phyloP scores from a whole-genome alignment of 257 asterid species.

The Verbascum thapsus region DNA sequence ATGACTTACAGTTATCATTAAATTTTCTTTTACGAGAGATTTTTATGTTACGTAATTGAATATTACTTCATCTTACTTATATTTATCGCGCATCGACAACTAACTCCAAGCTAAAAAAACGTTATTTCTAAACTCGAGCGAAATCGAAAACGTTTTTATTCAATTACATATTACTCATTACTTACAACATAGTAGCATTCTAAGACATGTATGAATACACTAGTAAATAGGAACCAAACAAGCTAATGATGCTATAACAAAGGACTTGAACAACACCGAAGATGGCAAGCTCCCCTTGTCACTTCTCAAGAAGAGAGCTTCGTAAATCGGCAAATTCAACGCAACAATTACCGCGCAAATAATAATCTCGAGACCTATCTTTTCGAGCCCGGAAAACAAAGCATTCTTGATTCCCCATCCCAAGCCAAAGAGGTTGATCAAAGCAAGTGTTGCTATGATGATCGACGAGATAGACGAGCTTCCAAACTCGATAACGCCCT shows the following conservation, averaged over 20 bases:
- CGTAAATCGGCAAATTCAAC: slow-evolving; percentile 38
- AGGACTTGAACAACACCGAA: slow-evolving; percentile 33
- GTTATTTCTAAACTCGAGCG: too few species aligned
- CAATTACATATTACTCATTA: too few species aligned
- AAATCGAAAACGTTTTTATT: too few species aligned
- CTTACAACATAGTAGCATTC: too few species aligned
- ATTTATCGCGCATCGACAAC: too few species aligned
- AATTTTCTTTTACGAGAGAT: too few species aligned
- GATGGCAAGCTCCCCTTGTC: slow-evolving; percentile 38
- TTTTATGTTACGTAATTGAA: too few species aligned
- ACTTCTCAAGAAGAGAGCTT: slow-evolving; percentile 38
- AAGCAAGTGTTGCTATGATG: slow-evolving; percentile 47
- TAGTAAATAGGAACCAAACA: slow-evolving; percentile 29
- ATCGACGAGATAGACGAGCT: slow-evolving; percentile 48
- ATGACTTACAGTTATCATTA: too few species aligned
- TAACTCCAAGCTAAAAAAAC: too few species aligned
- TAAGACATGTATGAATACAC: too few species aligned
- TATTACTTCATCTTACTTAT: too few species aligned
- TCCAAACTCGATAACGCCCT: slow-evolving; percentile 65
- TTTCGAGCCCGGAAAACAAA: slow-evolving; percentile 5
- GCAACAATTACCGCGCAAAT: slow-evolving; percentile 23
- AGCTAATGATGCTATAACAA: slow-evolving; percentile 33
- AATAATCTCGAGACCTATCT: slow-evolving; percentile 21
- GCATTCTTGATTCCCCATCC: slow-evolving; percentile 43
- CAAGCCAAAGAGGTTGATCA: slow-evolving; percentile 48